Evolutionary conservation across 352 stramenopile species (phyloP), one percentile per base, ranked within the genome.

Genomic region (Blastocystis sp.): DNA sequence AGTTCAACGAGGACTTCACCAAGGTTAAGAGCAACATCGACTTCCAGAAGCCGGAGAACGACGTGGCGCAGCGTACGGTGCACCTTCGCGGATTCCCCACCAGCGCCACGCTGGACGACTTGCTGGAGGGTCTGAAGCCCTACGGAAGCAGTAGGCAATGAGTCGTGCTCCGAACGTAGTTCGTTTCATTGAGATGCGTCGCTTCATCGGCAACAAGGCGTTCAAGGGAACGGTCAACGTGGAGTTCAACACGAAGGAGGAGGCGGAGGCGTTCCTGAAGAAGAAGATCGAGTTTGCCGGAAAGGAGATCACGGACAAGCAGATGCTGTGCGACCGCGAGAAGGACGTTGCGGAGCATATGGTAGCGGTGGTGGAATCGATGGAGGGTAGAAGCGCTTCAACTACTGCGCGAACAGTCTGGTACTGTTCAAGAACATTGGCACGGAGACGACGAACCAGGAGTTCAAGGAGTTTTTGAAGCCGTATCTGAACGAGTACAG

Each of bases 121-220:
- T 84, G 6, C 53, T 84, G 21, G 59, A 84, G 18, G 73, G 73
- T n/a, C n/a, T 84, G 7, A 73, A 84, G 27, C 73, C 73, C 48
- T 84, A 84, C 36, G 73, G 73, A 57, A 61, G 57, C 27, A 61
- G 67, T 78, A 46, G 0, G 3, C 4, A 21, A 44, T 9, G 8
- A 3, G 8, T 18, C 36, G 1, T 49, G 6, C 7, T 61, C 0
- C 57, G 67, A 78, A 0, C 0, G 0, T 73, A 73, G 73, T 84
- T 84, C 73, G 59, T 14, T 84, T 73, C 59, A 84, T 84, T 24
- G 73, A 84, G 40, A 84, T 84, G 73, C 54, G 73, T 56, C 54
- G 73, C 21, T 84, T 71, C 36, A 51, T 78, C 8, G 64, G 59
- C 34, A 84, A 69, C 42, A 69, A 64, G 32, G 73, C 69, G 44